Conservation (phyloP, 1,284 basidiomycete species). For the Entoloma clypeatum region DNA sequence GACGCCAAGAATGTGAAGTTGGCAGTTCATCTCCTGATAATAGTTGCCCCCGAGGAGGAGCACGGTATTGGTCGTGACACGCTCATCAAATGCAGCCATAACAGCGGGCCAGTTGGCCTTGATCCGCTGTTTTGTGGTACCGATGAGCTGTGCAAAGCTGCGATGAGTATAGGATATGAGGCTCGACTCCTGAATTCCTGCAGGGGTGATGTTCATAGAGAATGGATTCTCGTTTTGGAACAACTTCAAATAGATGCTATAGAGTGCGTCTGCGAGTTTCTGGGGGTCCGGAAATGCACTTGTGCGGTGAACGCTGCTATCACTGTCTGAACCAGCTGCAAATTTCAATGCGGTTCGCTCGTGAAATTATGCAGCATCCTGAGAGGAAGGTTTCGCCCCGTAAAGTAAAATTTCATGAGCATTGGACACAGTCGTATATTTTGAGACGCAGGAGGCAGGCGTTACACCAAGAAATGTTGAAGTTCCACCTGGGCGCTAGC, state of each 20-base stretch:
- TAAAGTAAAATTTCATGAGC: slow-evolving; percentile 32
- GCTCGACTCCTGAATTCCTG: not conserved
- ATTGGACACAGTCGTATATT: slow-evolving; percentile 39
- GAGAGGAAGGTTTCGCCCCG: not conserved
- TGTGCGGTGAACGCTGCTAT: slow-evolving; percentile 5
- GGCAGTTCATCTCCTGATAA: slow-evolving; percentile 41
- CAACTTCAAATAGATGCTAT: slow-evolving; percentile 44
- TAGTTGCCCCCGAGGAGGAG: slow-evolving; percentile 32
- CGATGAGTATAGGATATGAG: slow-evolving; percentile 40
- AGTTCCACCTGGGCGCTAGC: no score
- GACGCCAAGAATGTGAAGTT: slow-evolving; percentile 33
- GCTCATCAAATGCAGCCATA: slow-evolving; percentile 28
- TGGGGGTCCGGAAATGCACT: slow-evolving; percentile 29
- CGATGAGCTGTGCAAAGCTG: slow-evolving; percentile 42
- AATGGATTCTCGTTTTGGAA: slow-evolving; percentile 38
- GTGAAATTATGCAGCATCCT: slow-evolving; percentile 28
- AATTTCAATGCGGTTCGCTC: slow-evolving; percentile 41
- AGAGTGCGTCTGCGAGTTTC: slow-evolving; percentile 41
- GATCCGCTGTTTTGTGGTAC: slow-evolving; percentile 33
- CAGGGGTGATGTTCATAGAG: slow-evolving; percentile 9
- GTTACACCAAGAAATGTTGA: slow-evolving; percentile 40
- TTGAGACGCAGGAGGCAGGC: slow-evolving; percentile 38
- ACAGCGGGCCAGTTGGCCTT: slow-evolving; percentile 31
- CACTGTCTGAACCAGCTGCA: not conserved
- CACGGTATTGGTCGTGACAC: slow-evolving; percentile 26